A percentile compares a stretch with the other conserved stretches of the same genome.
phyloP scores from a whole-genome alignment of 2,329 filamentous ascomycete species.

The Colletotrichum zoysiae region DNA sequence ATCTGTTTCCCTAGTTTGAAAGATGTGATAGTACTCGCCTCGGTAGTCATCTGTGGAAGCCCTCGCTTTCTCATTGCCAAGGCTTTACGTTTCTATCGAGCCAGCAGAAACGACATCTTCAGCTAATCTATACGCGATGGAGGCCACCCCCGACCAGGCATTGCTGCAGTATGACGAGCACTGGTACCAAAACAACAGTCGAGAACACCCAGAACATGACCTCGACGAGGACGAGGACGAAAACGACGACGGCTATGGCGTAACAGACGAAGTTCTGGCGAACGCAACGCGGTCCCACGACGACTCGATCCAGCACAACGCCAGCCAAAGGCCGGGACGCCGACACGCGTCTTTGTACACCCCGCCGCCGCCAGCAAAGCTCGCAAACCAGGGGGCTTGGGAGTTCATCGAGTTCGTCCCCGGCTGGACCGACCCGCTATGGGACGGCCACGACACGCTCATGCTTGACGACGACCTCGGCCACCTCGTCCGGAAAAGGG shows the following conservation, averaged over 20 bases:
- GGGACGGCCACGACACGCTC: conserved; percentile 43
- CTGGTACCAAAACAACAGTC: conserved; percentile 18
- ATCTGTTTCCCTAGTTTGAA: not conserved
- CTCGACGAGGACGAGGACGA: not conserved
- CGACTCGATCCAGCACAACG: not conserved
- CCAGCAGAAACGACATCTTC: not conserved
- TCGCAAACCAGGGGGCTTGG: conserved; percentile 3
- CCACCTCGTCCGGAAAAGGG: not conserved
- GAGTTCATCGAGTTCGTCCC: conserved; percentile 43
- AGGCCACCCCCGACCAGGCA: not conserved
- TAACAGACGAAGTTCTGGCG: not conserved
- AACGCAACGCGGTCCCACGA: not conserved
- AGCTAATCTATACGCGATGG: not conserved
- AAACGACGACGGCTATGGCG: not conserved
- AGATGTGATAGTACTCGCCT: not conserved
- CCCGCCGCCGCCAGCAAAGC: not conserved
- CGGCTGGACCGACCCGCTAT: conserved; percentile 47
- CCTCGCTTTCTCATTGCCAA: no score
- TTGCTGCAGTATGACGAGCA: conserved; percentile 7
- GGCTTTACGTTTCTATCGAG: not conserved
- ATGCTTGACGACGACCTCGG: conserved; percentile 7
- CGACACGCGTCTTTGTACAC: not conserved
- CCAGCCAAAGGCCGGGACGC: not conserved
- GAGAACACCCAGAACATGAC: conserved; percentile 14
- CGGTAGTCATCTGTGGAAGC: not conserved